These are phyloP conservation scores for Colletotrichum sp. DNA, from an alignment of 2,329 filamentous ascomycete species.

Conservation along the genomic window DNA sequence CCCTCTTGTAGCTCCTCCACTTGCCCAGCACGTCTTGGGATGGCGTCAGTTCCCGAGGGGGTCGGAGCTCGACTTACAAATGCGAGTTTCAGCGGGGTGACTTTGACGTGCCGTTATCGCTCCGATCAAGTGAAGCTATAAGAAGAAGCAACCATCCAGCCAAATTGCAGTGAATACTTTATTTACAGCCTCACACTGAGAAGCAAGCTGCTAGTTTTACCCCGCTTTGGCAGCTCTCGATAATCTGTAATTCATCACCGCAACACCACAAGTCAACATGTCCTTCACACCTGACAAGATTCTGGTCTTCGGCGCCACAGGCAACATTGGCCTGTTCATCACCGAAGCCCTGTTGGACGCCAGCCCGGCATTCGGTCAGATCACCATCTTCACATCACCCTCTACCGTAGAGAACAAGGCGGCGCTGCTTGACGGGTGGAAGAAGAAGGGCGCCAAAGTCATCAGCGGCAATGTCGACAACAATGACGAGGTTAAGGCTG, in stretches of 20 bases:
- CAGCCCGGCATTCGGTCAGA: slow-evolving; percentile 34
- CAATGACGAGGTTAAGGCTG: slow-evolving; percentile 50
- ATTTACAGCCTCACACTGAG: not conserved
- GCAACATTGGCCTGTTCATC: slow-evolving; percentile 46
- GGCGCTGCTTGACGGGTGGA: slow-evolving; percentile 23
- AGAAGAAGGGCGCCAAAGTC: slow-evolving; percentile 25
- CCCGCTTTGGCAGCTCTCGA: not conserved
- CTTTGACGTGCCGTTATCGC: not conserved
- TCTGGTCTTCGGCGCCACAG: slow-evolving; percentile 41
- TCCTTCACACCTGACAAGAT: slow-evolving; percentile 8
- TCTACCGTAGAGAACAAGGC: slow-evolving; percentile 23
- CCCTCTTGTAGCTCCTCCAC: slow-evolving; percentile 5
- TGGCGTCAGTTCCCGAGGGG: slow-evolving; percentile 3
- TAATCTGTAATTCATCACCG: not conserved
- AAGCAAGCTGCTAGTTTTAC: not conserved
- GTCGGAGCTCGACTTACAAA: slow-evolving; percentile 7
- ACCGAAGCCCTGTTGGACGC: slow-evolving; percentile 39
- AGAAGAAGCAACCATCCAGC: not conserved
- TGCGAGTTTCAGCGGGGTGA: slow-evolving; percentile 10
- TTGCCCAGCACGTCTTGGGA: slow-evolving; percentile 2
- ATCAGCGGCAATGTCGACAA: slow-evolving; percentile 41
- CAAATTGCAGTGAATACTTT: not conserved
- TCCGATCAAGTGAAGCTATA: not conserved
- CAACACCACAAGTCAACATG: not conserved
- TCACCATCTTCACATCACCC: slow-evolving; percentile 37